These are phyloP conservation scores for Erysimum cheiri DNA, from an alignment of 441 rosid species.

Conservation along the genomic window DNA sequence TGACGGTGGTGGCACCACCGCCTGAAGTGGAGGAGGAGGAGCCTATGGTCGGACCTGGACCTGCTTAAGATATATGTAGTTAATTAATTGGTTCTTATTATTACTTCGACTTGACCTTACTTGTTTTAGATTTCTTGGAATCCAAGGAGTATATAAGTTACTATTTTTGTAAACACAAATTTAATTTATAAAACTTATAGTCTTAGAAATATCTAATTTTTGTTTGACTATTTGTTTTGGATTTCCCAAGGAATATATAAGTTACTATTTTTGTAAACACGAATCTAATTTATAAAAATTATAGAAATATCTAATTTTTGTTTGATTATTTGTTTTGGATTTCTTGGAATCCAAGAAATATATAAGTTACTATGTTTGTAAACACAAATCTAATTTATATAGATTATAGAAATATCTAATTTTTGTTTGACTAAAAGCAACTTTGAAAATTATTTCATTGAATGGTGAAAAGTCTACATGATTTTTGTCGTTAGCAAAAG, in stretches of 20 bases:
- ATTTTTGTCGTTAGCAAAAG: not conserved
- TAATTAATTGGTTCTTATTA: too few relatives aligned
- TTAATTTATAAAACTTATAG: too few relatives aligned
- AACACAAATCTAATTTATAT: not conserved
- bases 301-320: not conserved
- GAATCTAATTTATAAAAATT: too few relatives aligned
- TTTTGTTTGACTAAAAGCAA: not conserved
- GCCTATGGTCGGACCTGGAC: slow-evolving; percentile 71
- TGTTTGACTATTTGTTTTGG: not conserved
- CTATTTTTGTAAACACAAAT: not conserved
- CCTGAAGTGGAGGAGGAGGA: slow-evolving; percentile 51
- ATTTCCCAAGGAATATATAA: not conserved
- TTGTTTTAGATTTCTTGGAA: not conserved
- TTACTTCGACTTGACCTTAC: too few relatives aligned
- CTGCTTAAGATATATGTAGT: slow-evolving; percentile 46
- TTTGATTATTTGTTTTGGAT: too few relatives aligned
- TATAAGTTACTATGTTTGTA: not conserved
- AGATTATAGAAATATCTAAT: too few relatives aligned
- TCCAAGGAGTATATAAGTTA: not conserved
- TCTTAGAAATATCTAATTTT: too few relatives aligned
- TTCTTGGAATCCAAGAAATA: not conserved
- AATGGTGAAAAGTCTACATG: too few relatives aligned
- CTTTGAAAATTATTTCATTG: not conserved
- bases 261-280: not conserved
- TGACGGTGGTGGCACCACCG: slow-evolving; percentile 41